Percentiles rank a stretch among this genome's conserved stretches.
Evolutionary conservation across 495 filamentous ascomycete genomes (phyloP).

Genomic region (Penicillium roqueforti): DNA sequence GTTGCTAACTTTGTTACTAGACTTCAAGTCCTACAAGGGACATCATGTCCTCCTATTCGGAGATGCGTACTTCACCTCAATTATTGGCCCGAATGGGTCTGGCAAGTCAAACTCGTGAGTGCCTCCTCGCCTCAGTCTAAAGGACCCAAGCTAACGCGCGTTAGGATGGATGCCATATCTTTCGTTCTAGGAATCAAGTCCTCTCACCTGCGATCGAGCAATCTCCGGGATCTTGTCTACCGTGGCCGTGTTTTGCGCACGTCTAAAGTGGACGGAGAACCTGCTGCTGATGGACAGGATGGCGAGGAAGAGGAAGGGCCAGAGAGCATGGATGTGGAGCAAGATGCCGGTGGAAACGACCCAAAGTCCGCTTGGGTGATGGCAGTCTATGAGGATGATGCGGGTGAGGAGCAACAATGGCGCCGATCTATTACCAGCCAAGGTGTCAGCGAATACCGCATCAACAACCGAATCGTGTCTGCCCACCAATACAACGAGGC

Average conservation of each 20-base stretch:
- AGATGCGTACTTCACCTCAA: constrained; percentile 98
- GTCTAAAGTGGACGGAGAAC: constrained; percentile 83
- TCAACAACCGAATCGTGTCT: constrained; percentile 85
- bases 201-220: constrained; percentile 90
- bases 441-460: constrained; percentile 91
- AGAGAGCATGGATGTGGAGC: constrained; percentile 37
- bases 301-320: constrained; percentile 43
- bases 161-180: constrained; percentile 97
- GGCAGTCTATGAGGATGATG: constrained; percentile 98
- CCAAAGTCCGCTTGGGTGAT: constrained; percentile 96
- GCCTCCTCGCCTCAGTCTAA: background rate
- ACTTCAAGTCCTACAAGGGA: constrained; percentile 99
- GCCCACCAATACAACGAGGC: constrained; percentile 92
- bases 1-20: constrained; percentile 46
- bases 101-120: constrained; percentile 99
- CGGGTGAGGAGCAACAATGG: constrained; percentile 92
- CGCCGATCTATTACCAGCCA: constrained; percentile 86
- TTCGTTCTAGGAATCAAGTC: constrained; percentile 99
- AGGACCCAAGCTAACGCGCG: constrained; percentile 19
- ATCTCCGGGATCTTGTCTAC: constrained; percentile 92
- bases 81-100: constrained; percentile 98
- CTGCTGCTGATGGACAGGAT: constrained; percentile 50
- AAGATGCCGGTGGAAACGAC: constrained; percentile 58
- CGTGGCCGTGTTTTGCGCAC: constrained; percentile 90
- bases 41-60: constrained; percentile 93